phyloP scores from a whole-genome alignment of 2,329 filamentous ascomycete genomes.

The Aureobasidium sp. region DNA sequence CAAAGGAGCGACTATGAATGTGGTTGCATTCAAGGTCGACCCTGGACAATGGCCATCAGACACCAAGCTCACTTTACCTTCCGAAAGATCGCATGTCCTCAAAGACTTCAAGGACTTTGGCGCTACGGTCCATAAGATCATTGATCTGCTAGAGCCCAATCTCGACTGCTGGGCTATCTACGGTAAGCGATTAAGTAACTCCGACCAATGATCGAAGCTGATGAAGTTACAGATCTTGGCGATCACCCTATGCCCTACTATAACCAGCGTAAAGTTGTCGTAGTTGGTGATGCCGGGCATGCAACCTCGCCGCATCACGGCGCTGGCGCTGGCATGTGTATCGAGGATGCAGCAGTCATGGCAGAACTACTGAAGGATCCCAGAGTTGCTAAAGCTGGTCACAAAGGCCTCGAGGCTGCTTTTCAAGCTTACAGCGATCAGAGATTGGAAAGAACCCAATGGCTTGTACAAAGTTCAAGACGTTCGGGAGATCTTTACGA shows the following conservation, averaged over 20 bases:
- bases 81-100: slow-evolving; percentile 18
- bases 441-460: slow-evolving; percentile 35
- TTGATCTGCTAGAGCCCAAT: slow-evolving; percentile 18
- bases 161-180: slow-evolving; percentile 32
- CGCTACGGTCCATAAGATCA: slow-evolving; percentile 17
- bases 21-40: slow-evolving; percentile 20
- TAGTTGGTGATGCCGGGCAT: slow-evolving; percentile 35
- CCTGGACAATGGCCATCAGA: slow-evolving; percentile 18
- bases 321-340: slow-evolving; percentile 22
- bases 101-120: slow-evolving; percentile 21
- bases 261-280: slow-evolving; percentile 25
- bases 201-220: too few species aligned
- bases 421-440: slow-evolving; percentile 31
- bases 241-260: slow-evolving; percentile 29
- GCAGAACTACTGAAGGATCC: slow-evolving; percentile 19
- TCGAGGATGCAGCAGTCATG: slow-evolving; percentile 23
- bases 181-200: slow-evolving; percentile 11
- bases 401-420: slow-evolving; percentile 24
- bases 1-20: slow-evolving; percentile 20
- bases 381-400: slow-evolving; percentile 13
- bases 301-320: slow-evolving; percentile 36
- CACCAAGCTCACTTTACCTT: slow-evolving; percentile 17
- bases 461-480: slow-evolving; percentile 34
- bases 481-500: slow-evolving; percentile 32
- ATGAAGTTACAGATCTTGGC: slow-evolving; percentile 2